Evolutionary conservation across 2,329 filamentous ascomycete genomes (phyloP).

Genomic region (Exophiala aquamarina): DNA sequence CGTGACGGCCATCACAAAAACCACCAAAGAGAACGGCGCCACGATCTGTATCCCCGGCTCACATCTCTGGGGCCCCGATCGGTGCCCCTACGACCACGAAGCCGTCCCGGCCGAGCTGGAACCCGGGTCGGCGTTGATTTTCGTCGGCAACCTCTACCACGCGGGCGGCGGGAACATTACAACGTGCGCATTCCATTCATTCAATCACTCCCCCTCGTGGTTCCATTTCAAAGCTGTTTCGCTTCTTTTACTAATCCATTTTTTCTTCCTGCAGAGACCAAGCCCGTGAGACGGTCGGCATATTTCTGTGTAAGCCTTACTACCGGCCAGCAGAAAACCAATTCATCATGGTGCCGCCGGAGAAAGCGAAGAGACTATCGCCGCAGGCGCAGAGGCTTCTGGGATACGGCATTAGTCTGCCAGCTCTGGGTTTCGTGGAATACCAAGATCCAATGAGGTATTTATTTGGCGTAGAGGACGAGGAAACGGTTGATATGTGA

Average conservation of each 20-base stretch:
- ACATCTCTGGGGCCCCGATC: constrained; percentile 29
- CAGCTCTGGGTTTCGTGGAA: constrained; percentile 27
- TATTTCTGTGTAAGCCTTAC: constrained; percentile 22
- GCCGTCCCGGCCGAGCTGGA: constrained; percentile 33
- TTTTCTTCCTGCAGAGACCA: constrained; percentile 20
- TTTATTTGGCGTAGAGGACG: constrained; percentile 30
- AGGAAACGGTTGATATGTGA: constrained; percentile 36
- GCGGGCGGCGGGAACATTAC: constrained; percentile 35
- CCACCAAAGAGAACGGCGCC: constrained; percentile 32
- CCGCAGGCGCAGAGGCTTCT: constrained; percentile 27
- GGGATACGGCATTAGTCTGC: constrained; percentile 29
- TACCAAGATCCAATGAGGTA: constrained; percentile 28
- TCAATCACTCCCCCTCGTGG: constrained; percentile 5
- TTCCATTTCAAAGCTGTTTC: no score
- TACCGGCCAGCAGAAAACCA: constrained; percentile 31
- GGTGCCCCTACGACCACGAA: constrained; percentile 24
- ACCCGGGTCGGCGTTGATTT: constrained; percentile 39
- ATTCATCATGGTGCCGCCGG: constrained; percentile 28
- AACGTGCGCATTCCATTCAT: constrained; percentile 7
- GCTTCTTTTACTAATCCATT: no score
- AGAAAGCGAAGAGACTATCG: constrained; percentile 25
- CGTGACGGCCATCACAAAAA: constrained; percentile 34
- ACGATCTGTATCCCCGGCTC: constrained; percentile 33
- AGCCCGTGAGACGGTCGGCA: constrained; percentile 22
- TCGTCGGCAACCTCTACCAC: constrained; percentile 37